Evolutionary conservation across 371 early-diverging fungal species (phyloP).

Genomic region (Lichtheimia hyalospora): DNA sequence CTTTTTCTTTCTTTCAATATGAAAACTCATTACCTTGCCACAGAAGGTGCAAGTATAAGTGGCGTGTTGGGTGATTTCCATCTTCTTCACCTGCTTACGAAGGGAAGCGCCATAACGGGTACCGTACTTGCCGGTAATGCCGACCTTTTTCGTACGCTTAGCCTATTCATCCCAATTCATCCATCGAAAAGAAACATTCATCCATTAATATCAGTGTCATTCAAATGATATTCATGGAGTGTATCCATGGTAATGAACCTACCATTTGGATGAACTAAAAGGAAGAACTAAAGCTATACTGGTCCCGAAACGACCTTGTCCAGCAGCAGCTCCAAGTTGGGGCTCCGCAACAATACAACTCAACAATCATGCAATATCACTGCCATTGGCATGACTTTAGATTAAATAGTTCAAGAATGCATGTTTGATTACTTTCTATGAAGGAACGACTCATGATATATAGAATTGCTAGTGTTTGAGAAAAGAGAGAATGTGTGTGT

Average conservation of each 20-base stretch:
- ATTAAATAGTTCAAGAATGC: not conserved
- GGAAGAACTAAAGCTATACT: not conserved
- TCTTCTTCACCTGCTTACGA: slow-evolving; percentile 99
- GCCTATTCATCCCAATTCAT: slow-evolving; percentile 54
- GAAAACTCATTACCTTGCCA: slow-evolving; percentile 86
- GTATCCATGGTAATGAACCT: not conserved
- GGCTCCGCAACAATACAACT: too few species aligned
- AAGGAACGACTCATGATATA: not conserved
- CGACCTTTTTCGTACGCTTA: slow-evolving; percentile 99
- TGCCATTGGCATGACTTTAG: not conserved
- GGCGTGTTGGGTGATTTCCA: slow-evolving; percentile 99
- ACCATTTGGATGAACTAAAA: slow-evolving; percentile 9
- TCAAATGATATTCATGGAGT: too few species aligned
- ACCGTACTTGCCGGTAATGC: slow-evolving; percentile 99
- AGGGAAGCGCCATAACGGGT: slow-evolving; percentile 99
- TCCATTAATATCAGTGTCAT: not conserved
- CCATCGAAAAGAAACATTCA: not conserved
- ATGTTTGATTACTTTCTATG: not conserved
- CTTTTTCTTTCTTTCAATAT: slow-evolving; percentile 2
- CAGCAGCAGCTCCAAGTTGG: too few species aligned
- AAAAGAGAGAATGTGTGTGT: not conserved
- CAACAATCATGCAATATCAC: too few species aligned
- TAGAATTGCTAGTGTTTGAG: not conserved
- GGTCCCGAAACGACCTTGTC: too few species aligned
- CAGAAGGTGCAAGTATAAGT: slow-evolving; percentile 99